Evolutionary conservation across 2,329 filamentous ascomycete species (phyloP).

Genomic region (Aspergillus jensenii): DNA sequence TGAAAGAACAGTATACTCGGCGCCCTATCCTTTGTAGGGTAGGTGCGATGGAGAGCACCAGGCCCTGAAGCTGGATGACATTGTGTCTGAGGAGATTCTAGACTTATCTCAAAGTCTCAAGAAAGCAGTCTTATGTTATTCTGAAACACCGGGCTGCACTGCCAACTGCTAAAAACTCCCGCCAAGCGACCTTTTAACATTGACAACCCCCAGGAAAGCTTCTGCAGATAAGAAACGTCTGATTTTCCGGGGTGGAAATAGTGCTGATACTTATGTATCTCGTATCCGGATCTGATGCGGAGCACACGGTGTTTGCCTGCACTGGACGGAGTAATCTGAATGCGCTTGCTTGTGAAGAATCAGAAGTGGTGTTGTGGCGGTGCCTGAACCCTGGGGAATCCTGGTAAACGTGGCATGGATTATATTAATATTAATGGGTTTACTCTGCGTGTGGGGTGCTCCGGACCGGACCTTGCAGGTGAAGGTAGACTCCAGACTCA

Average conservation of each 20-base stretch:
- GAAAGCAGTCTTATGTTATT: background rate
- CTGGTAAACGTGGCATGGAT: background rate
- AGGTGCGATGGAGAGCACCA: too few relatives aligned
- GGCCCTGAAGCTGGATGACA: too few relatives aligned
- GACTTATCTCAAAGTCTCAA: background rate
- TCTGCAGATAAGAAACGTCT: background rate
- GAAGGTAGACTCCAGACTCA: background rate
- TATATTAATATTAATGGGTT: background rate
- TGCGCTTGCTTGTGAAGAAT: background rate
- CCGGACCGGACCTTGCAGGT: background rate
- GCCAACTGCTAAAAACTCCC: background rate
- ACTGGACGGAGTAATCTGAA: conserved; percentile 9
- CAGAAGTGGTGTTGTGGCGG: background rate
- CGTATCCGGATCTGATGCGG: conserved; percentile 1
- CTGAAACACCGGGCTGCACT: background rate
- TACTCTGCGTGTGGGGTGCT: background rate
- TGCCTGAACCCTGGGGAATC: background rate
- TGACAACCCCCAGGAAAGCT: too few relatives aligned
- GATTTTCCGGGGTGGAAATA: background rate
- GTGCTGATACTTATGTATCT: background rate
- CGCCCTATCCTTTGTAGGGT: too few relatives aligned
- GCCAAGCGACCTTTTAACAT: background rate
- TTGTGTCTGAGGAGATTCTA: background rate
- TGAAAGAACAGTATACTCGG: too few relatives aligned
- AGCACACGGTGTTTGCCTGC: background rate